phyloP scores from a whole-genome alignment of 2,329 filamentous ascomycete species.

The Exophiala bonariae region DNA sequence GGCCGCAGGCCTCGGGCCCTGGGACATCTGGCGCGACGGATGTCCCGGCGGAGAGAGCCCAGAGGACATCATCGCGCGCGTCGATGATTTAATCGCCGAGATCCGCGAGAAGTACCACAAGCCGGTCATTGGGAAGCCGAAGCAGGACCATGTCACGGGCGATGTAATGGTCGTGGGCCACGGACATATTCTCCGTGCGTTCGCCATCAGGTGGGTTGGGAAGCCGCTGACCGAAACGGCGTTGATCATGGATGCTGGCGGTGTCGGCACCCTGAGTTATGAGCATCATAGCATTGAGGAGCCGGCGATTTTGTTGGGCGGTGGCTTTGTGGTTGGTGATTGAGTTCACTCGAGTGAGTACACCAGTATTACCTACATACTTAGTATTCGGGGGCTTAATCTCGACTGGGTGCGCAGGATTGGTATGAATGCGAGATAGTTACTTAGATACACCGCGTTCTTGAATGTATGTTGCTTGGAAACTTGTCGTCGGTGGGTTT shows the following conservation, averaged over 20 bases:
- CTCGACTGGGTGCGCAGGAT: too few relatives aligned
- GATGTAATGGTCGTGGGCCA: constrained; percentile 84
- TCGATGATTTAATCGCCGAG: constrained; percentile 75
- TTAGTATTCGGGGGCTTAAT: too few relatives aligned
- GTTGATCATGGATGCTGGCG: constrained; percentile 85
- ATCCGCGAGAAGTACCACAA: constrained; percentile 68
- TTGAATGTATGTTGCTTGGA: too few relatives aligned
- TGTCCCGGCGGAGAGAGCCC: constrained; percentile 84
- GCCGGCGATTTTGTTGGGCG: constrained; percentile 75
- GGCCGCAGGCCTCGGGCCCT: constrained; percentile 59
- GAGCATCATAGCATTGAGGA: constrained; percentile 77
- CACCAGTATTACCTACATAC: too few relatives aligned
- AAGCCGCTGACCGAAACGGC: constrained; percentile 72
- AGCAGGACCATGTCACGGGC: constrained; percentile 40
- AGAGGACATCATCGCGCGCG: constrained; percentile 67
- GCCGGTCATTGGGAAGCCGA: constrained; percentile 59
- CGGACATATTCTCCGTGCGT: constrained; percentile 83
- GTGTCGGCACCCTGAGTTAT: constrained; percentile 79
- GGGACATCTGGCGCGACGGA: constrained; percentile 90
- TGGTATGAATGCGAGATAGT: too few relatives aligned
- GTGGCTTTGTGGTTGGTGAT: constrained; percentile 59
- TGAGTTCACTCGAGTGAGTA: too few relatives aligned
- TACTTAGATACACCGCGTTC: too few relatives aligned
- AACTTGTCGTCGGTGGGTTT: too few relatives aligned
- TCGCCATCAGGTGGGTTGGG: constrained; percentile 82